Evolutionary conservation across 768 basidiomycete species (phyloP).

Genomic region (Ramaria sp.): DNA sequence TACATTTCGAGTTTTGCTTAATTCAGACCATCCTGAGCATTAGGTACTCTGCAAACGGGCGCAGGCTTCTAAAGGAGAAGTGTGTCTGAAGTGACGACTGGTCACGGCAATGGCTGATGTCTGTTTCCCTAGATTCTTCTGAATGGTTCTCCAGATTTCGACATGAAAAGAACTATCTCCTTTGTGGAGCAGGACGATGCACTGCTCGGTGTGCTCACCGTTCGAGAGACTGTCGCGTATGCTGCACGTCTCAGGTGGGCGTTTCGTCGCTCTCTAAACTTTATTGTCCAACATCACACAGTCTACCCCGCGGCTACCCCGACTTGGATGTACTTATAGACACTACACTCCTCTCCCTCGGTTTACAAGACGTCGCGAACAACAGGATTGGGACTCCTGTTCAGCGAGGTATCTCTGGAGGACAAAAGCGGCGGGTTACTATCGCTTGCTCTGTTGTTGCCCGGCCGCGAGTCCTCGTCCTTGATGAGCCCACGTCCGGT

Average conservation of each 20-base stretch:
- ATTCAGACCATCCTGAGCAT: too few species aligned
- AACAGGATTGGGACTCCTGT: constrained; percentile 48
- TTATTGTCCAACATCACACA: neutral
- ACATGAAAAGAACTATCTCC: neutral
- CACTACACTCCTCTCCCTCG: constrained; percentile 34
- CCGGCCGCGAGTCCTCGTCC: constrained; percentile 23
- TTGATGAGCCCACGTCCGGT: constrained; percentile 17
- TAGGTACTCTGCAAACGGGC: too few species aligned
- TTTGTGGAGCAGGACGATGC: constrained; percentile 50
- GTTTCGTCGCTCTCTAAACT: neutral
- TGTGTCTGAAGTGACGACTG: too few species aligned
- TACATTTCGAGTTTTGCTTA: too few species aligned
- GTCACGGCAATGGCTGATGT: too few species aligned
- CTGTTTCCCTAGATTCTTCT: too few species aligned
- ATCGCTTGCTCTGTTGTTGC: constrained; percentile 52
- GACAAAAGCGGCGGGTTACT: constrained; percentile 54
- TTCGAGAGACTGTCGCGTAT: constrained; percentile 43
- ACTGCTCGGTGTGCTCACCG: constrained; percentile 45
- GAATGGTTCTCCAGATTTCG: too few species aligned
- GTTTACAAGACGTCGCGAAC: constrained; percentile 35
- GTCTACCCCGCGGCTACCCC: constrained; percentile 6
- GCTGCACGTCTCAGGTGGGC: constrained; percentile 38
- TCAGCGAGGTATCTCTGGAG: constrained; percentile 49
- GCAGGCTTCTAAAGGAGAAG: too few species aligned
- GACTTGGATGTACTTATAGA: constrained; percentile 14